Base-by-base conservation (phyloP, 2,329 filamentous ascomycete species). In the Mollisiaceae sp. region DNA sequence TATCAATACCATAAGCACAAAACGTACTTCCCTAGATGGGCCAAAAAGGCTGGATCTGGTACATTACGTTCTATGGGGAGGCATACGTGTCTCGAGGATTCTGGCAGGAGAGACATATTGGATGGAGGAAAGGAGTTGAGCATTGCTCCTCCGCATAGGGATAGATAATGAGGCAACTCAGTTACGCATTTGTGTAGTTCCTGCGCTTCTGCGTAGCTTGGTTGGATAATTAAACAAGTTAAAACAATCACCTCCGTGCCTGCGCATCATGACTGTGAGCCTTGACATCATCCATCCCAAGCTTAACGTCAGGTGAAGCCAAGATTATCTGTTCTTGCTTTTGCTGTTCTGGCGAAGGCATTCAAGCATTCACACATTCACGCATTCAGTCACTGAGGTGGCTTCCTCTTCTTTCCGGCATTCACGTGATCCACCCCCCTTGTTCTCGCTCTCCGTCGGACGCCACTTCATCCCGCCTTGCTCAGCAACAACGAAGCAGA, bases 81-180 rank as follows among this genome's bases (percentile, higher is more conserved):
- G n/a, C 43, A 45, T 20, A 50, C 14, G 27, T 65, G 58, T 68
- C 66, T 68, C 63, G 65, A 67, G 54, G 60, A 68, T 45, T 64
- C 62, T 64, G 61, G 63, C 57, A 68, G 63, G 52, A 67, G 59
- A 64, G 65, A 57, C 22, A 60, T 24, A 35, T 50, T 14, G n/a
- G 32, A 47, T 24, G 56, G 41, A 59, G 45, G 55, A 56, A 27
- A 41, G 66, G 67, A 70, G 67, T 71, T 67, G 69, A 71, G 69
- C 70, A 64, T 38, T 68, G 67, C 70, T 69, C 66, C 65, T 70
- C 68, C 67, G 27, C 12, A 60, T 64, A 54, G 59, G 59, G 58
- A 60, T 38, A 38, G 54, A 24, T 27, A 24, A 54, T 32, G n/a
- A 55, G 52, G 35, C 39, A 39, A 64, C 62, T 59, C 8, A 24